Base-by-base conservation (phyloP, 139 green algal species). In the Diplosphaera chodatii region DNA sequence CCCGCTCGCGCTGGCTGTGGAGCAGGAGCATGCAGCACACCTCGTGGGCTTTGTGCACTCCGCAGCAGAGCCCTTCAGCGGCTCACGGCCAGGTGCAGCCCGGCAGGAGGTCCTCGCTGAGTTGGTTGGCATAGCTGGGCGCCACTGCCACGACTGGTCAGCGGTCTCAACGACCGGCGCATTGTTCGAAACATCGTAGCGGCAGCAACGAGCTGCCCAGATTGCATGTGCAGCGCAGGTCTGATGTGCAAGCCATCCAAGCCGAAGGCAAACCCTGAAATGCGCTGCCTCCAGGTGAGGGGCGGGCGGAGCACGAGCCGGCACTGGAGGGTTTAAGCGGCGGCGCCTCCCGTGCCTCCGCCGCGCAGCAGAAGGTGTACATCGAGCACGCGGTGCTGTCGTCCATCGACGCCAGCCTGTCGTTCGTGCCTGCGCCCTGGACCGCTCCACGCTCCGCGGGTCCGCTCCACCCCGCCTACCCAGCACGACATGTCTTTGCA, bases 351-450 rank as follows among this genome's bases (percentile, higher is more conserved):
- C 28, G 10, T 20, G 13, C 27, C 28, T 48, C 25, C 4, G 28
- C 40, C 23, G 8, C 23, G 2, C 56, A 77, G 64, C 64, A 70
- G 29, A 91, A 91, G 74, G 64, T 88, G 28, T 91, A 92, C 72
- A 83, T 91, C 40, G 82, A 87, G 59, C 29, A 77, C 16, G 63
- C 87, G 48, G 40, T 62, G 22, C 75, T 94, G n/a, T 86, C 76
- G 2, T 63, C 71, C 0, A 63, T 91, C 10, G 69, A 77, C 22
- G 48, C 91, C 18, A 82, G 77, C n/a, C 34, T 91, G 32, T 85
- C 73, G 73, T 93, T 93, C 73, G 63, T 81, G 28, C 84, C 88
- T 1, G 81, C 75, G 0, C 77, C 78, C 30, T 84, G 73, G 73
- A 73, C 70, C 34, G 40, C 70, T 55, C 59, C 31, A 65, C 27